phyloP scores from a whole-genome alignment of 2,329 filamentous ascomycete species.

The Lasiodiplodia theobromae region DNA sequence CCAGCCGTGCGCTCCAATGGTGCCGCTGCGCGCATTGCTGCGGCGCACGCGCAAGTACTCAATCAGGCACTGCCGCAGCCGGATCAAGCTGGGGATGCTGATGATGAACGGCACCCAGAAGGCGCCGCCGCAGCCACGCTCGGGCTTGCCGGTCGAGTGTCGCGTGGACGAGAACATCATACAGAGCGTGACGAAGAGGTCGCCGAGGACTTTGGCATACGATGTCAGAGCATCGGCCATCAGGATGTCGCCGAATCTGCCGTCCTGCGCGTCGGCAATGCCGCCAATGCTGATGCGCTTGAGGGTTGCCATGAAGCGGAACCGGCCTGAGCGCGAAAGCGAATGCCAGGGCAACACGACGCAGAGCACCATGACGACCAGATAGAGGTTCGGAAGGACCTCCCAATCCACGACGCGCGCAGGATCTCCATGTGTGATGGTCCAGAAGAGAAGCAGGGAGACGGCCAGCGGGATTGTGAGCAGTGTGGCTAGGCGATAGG shows the following conservation, averaged over 20 bases:
- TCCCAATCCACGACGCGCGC: conserved; percentile 78
- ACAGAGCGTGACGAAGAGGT: conserved; percentile 87
- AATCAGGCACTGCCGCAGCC: conserved; percentile 88
- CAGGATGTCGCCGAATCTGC: conserved; percentile 93
- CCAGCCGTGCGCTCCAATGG: conserved; percentile 64
- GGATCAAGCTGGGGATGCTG: conserved; percentile 81
- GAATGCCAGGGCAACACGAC: conserved; percentile 77
- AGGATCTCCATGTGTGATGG: conserved; percentile 73
- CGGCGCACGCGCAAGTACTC: conserved; percentile 79
- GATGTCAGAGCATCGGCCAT: conserved; percentile 94
- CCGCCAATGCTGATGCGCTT: conserved; percentile 83
- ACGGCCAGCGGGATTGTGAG: conserved; percentile 74
- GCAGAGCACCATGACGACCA: conserved; percentile 72
- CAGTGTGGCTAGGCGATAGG: conserved; percentile 82
- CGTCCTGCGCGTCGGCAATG: conserved; percentile 83
- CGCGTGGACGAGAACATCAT: conserved; percentile 77
- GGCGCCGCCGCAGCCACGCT: conserved; percentile 80
- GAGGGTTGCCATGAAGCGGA: conserved; percentile 76
- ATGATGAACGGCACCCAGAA: conserved; percentile 86
- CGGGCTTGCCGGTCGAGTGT: conserved; percentile 79
- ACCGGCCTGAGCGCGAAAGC: conserved; percentile 73
- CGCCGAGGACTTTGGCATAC: conserved; percentile 90
- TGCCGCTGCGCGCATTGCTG: conserved; percentile 51
- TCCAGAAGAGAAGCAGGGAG: conserved; percentile 85
- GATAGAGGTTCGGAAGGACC: conserved; percentile 85